Evolutionary conservation across 108 stramenopile species (phyloP).

Genomic region (Cyclotella atomus): DNA sequence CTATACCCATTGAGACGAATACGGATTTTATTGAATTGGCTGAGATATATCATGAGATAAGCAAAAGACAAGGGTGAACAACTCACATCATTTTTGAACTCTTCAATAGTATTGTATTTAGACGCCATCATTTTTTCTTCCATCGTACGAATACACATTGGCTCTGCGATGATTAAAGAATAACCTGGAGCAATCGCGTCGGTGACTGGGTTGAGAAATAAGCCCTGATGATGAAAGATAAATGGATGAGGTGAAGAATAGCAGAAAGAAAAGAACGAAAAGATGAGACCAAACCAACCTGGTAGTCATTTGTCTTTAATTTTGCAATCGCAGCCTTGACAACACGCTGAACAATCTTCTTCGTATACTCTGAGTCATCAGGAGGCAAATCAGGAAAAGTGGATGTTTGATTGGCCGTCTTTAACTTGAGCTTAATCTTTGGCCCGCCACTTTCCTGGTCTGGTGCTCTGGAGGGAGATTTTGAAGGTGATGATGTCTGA

Average conservation of each 20-base stretch:
- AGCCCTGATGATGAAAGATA: constrained; percentile 38
- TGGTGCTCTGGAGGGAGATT: constrained; percentile 7
- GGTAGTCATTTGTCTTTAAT: constrained; percentile 81
- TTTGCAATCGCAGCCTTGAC: constrained; percentile 68
- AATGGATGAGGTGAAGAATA: not conserved
- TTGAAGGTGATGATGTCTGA: constrained; percentile 9
- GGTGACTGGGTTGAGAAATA: constrained; percentile 90
- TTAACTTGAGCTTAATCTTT: constrained; percentile 37
- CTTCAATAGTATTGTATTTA: constrained; percentile 60
- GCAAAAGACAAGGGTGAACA: no score
- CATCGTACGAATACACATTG: constrained; percentile 85
- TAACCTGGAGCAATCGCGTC: constrained; percentile 88
- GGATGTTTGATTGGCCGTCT: constrained; percentile 21
- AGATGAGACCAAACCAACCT: no score
- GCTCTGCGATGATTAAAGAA: constrained; percentile 73
- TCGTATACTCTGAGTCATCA: constrained; percentile 52
- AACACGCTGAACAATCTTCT: constrained; percentile 71
- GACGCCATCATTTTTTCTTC: constrained; percentile 72
- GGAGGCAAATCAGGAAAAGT: constrained; percentile 40
- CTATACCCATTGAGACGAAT: no score
- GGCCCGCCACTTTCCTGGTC: constrained; percentile 5
- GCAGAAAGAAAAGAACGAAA: not conserved
- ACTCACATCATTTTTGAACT: constrained; percentile 78
- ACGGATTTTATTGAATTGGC: no score
- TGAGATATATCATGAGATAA: no score